Percentiles rank a stretch among this genome's conserved stretches.
Conservation (phyloP, 225 moss, liverwort and hornwort genomes). For the Pseudoscleropodium purum region DNA sequence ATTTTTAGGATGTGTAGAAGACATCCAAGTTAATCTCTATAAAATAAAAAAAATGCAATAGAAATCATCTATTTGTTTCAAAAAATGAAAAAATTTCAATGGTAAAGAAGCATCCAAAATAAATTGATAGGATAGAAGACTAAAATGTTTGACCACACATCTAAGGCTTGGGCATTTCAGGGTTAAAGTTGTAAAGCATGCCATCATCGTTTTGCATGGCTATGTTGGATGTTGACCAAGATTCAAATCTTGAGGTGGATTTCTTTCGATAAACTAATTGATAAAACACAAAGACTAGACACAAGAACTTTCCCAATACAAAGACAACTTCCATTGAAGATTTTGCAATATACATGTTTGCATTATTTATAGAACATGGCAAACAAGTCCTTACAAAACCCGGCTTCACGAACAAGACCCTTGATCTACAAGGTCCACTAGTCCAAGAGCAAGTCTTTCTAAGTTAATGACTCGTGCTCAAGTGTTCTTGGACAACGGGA, state of each 20-base stretch:
- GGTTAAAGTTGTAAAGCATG: background rate
- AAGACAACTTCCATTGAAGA: too few relatives aligned
- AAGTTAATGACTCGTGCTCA: background rate
- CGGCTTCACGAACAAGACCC: background rate
- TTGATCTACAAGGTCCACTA: background rate
- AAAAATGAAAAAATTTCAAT: background rate
- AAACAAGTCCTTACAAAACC: background rate
- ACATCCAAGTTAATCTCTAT: background rate
- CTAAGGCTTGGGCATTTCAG: background rate
- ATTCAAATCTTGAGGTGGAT: background rate
- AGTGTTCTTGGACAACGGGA: too few relatives aligned
- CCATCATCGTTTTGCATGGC: background rate
- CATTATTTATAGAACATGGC: background rate
- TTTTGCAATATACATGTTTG: background rate
- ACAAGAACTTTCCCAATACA: background rate
- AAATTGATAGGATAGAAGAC: too few relatives aligned
- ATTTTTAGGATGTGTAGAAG: accelerated
- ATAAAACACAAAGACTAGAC: too few relatives aligned
- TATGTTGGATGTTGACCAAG: background rate
- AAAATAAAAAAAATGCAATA: background rate
- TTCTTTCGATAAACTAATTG: background rate
- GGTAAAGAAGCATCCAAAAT: background rate
- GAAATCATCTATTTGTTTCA: too few relatives aligned
- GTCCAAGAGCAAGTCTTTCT: background rate
- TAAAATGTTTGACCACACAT: background rate